Base-by-base conservation (phyloP, 164 flowering plant species). In the Taxillus chinensis region DNA sequence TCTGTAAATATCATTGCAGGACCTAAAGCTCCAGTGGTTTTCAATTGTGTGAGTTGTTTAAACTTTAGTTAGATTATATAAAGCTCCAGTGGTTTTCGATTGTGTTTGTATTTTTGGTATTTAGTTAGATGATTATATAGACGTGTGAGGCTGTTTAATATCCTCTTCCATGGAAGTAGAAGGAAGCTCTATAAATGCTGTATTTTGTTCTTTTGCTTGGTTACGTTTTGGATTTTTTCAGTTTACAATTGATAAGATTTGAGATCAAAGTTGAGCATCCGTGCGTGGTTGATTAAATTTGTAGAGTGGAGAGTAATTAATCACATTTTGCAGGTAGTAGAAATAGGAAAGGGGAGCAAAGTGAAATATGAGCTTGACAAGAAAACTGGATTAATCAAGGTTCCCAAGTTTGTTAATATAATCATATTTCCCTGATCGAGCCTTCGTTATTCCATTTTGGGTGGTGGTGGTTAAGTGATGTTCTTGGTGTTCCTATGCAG, bases 331-430 rank as follows among this genome's bases (percentile, higher is more conserved):
- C 85, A 91, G 97, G 97, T 91, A 41, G 76, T 91, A 55, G 96
- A 91, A 68, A 91, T 91, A 27, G 71, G 79, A 17, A 91, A 82
- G 72, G 97, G 97, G 56, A 86, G 97, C 77, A 91, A 91, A 76
- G 96, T 91, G 81, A 91, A 91, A 70, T 91, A 91, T 74, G 98
- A 91, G 68, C 92, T 91, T 71, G 98, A 91, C 85, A 91, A 91
- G 62, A 89, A 79, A 62, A 73, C 93, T 66, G 97, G 97, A 37
- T 74, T 91, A 13, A 89, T 91, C 76, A 91, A 83, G 93, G 97
- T 86, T 70, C n/a, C 63, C 9, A 39, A 10, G 7, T 37, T 43
- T 61, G 40, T 59, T 51, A 48, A 27, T 27, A 27, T 27, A 27
- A 38, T 15, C 38, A 41, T 53, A 60, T 51, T 39, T 50, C 45